phyloP scores from a whole-genome alignment of 1,284 basidiomycete species.

The Microbotryomycetes sp. region DNA sequence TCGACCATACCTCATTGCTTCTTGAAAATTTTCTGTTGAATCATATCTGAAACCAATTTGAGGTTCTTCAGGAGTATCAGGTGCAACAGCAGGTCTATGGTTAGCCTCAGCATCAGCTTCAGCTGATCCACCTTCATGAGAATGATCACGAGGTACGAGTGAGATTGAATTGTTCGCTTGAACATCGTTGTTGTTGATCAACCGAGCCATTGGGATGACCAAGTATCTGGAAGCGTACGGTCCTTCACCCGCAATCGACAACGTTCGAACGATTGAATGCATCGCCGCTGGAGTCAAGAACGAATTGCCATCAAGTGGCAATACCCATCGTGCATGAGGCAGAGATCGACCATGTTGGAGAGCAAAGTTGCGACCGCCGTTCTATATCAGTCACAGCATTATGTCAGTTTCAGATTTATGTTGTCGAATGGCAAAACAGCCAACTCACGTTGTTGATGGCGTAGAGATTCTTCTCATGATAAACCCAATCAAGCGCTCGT shows the following conservation, averaged over 20 bases:
- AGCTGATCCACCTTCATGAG: slow-evolving; percentile 20
- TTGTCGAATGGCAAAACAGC: background rate
- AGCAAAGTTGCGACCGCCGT: slow-evolving; percentile 41
- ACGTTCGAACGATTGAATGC: slow-evolving; percentile 34
- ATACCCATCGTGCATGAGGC: slow-evolving; percentile 38
- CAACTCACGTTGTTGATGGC: slow-evolving; percentile 41
- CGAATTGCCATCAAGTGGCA: slow-evolving; percentile 41
- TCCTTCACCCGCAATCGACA: slow-evolving; percentile 34
- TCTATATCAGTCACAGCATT: slow-evolving; percentile 28
- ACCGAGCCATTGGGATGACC: slow-evolving; percentile 39
- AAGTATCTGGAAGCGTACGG: slow-evolving; percentile 32
- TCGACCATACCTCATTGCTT: slow-evolving; percentile 40
- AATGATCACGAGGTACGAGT: slow-evolving; percentile 23
- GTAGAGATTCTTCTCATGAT: slow-evolving; percentile 41
- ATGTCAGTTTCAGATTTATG: background rate
- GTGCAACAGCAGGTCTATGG: slow-evolving; percentile 19
- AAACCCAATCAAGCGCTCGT: slow-evolving; percentile 39
- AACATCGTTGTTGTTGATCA: slow-evolving; percentile 36
- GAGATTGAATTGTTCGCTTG: slow-evolving; percentile 29
- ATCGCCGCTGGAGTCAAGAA: slow-evolving; percentile 39
- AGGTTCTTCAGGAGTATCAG: slow-evolving; percentile 39
- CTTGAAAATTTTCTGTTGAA: slow-evolving; percentile 36
- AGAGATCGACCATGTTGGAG: slow-evolving; percentile 37
- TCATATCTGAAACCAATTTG: slow-evolving; percentile 42
- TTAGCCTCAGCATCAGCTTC: slow-evolving; percentile 23